These are phyloP conservation scores for Cyathus striatus DNA, from an alignment of 768 basidiomycete genomes.

Conservation along the genomic window DNA sequence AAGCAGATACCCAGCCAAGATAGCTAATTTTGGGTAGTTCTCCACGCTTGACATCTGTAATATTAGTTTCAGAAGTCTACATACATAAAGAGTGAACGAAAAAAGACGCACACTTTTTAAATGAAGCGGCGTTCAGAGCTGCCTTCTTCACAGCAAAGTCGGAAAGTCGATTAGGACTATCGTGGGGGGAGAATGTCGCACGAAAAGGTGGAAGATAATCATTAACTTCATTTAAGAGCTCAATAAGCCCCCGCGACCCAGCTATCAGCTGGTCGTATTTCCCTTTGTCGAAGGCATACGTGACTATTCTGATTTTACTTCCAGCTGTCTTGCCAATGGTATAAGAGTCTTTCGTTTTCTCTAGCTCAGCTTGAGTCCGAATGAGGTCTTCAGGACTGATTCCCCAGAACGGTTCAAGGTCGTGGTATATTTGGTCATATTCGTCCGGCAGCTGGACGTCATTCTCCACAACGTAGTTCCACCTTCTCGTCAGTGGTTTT, in stretches of 20 bases:
- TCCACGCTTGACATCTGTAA: conserved; percentile 8
- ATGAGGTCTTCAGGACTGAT: conserved; percentile 40
- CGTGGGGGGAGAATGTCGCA: conserved; percentile 39
- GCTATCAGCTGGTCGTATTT: conserved; percentile 28
- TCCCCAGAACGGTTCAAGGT: conserved; percentile 83
- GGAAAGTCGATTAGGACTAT: conserved; percentile 32
- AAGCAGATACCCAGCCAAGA: conserved; percentile 35
- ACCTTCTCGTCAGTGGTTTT: conserved; percentile 23
- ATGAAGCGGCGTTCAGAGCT: conserved; percentile 20
- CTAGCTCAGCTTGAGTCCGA: conserved; percentile 28
- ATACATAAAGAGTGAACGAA: not conserved
- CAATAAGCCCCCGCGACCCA: conserved; percentile 22
- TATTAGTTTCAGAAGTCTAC: not conserved
- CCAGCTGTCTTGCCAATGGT: conserved; percentile 32
- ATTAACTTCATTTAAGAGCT: conserved; percentile 32
- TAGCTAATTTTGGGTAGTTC: conserved; percentile 25
- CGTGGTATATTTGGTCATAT: conserved; percentile 69
- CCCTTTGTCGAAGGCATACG: conserved; percentile 29
- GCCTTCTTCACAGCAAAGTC: conserved; percentile 26
- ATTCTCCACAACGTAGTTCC: conserved; percentile 58
- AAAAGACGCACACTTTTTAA: conserved; percentile 17
- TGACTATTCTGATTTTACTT: conserved; percentile 20
- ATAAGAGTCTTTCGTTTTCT: conserved; percentile 33
- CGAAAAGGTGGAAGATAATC: conserved; percentile 39
- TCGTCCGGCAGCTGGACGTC: conserved; percentile 81